Evolutionary conservation across 1,284 basidiomycete genomes (phyloP).

Genomic region (Salmacisia buchloeana): DNA sequence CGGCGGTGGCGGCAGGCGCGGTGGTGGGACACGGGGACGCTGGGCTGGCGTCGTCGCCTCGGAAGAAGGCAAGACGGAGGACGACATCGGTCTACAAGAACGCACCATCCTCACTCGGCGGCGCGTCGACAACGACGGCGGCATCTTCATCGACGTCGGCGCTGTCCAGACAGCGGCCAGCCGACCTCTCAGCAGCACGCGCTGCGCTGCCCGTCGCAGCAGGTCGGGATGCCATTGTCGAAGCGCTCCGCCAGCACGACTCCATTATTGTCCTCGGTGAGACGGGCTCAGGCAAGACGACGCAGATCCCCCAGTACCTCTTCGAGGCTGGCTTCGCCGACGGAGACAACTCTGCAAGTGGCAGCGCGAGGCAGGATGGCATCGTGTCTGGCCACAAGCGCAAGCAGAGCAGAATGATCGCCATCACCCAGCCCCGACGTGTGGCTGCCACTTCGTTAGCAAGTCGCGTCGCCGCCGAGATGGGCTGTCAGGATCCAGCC

Average conservation of each 20-base stretch:
- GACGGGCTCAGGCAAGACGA: constrained; percentile 97
- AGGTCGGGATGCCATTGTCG: constrained; percentile 28
- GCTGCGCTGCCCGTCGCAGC: constrained; percentile 58
- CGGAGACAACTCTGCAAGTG: constrained; percentile 60
- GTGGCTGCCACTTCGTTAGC: constrained; percentile 92
- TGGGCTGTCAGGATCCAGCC: constrained; percentile 55
- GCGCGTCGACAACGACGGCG: constrained; percentile 11
- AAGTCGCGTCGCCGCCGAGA: constrained; percentile 77
- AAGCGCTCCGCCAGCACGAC: constrained; percentile 61
- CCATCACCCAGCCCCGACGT: constrained; percentile 77
- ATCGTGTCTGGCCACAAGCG: neutral
- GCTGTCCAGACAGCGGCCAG: neutral
- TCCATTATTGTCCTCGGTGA: constrained; percentile 89
- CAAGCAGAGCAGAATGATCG: constrained; percentile 23
- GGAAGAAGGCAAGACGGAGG: too few relatives aligned
- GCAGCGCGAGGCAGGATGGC: constrained; percentile 65
- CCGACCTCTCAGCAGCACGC: constrained; percentile 60
- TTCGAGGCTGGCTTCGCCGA: constrained; percentile 79
- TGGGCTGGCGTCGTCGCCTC: too few relatives aligned
- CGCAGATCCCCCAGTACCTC: constrained; percentile 94
- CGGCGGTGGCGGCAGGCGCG: too few relatives aligned
- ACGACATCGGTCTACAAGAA: too few relatives aligned
- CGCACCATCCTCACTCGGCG: too few relatives aligned
- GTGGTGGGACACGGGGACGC: too few relatives aligned
- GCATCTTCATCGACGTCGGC: neutral